Evolutionary conservation across 2,329 filamentous ascomycete species (phyloP), one percentile per base, ranked within the genome.

Genomic region (Myotisia sp.): DNA sequence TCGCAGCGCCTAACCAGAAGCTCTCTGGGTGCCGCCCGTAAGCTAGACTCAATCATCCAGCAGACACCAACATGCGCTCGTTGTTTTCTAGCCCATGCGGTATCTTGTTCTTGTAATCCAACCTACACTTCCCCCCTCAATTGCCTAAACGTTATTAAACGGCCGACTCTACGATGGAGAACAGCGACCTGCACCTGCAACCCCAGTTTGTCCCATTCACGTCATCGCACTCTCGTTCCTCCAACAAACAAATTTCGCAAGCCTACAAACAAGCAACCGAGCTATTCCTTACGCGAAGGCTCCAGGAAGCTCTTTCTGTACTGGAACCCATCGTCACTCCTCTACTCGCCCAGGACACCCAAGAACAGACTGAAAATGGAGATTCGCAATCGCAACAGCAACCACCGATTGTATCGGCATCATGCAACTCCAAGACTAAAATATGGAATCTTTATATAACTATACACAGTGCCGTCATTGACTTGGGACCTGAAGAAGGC

Each of bases 371-470:
- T 42, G 60, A 62, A 19, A 59, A 66, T 37, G 64, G 55, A 13
- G 62, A 67, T 31, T 43, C 56, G 13, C 52, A 48, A 22, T 68
- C 74, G 37, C 23, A 21, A 9, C 16, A 12, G 26, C 64, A 71
- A 18, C 79, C 84, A 18, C 83, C 85, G 3, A 75, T 94, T 34
- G 78, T 82, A 35, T 73, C 70, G 42, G 84, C 84, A 34, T 86
- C 81, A 26, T 74, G 79, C 44, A 80, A 77, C 20, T 90, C 83
- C 37, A 70, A 86, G 44, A 79, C 93, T 56, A 98, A 95, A 59
- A 79, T 95, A 43, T 98, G 90, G 90, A 93, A 85, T 56, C 69
- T 98, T 49, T 98, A 95, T 55, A 70, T 95, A 44, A 93, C 86
- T 12, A 79, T 94, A 33, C 67, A 95, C 42, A 93, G 94, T 61